Evolutionary conservation across 352 stramenopile species (phyloP).

Genomic region (Phytophthora constricta): DNA sequence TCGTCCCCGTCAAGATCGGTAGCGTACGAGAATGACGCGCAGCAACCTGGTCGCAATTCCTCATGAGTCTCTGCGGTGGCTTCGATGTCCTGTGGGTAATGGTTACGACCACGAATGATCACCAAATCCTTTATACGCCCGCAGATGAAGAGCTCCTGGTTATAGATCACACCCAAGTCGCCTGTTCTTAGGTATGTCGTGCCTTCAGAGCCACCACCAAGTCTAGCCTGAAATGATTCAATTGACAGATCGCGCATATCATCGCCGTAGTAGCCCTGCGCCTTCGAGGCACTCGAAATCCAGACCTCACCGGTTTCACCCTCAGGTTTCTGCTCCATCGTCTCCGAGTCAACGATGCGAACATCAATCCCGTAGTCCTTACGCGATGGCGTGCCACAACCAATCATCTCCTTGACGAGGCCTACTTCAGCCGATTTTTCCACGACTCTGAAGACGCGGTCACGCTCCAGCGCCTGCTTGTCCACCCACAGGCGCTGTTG

Average conservation of each 20-base stretch:
- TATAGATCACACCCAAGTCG: slow-evolving; percentile 97
- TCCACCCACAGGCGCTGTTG: slow-evolving; percentile 90
- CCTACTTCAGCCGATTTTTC: slow-evolving; percentile 21
- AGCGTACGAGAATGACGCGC: slow-evolving; percentile 92
- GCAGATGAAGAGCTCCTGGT: slow-evolving; percentile 97
- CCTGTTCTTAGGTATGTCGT: slow-evolving; percentile 93
- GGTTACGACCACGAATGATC: slow-evolving; percentile 98
- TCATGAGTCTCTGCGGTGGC: slow-evolving; percentile 86
- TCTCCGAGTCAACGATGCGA: slow-evolving; percentile 93
- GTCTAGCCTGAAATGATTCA: slow-evolving; percentile 89
- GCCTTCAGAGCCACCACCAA: slow-evolving; percentile 46
- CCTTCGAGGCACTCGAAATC: slow-evolving; percentile 92
- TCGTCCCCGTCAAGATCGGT: slow-evolving; percentile 56
- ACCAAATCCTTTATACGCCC: slow-evolving; percentile 99
- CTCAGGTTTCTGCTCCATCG: slow-evolving; percentile 41
- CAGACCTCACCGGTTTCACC: slow-evolving; percentile 89
- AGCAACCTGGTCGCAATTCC: slow-evolving; percentile 94
- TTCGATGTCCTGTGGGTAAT: slow-evolving; percentile 99
- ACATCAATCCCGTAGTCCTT: slow-evolving; percentile 92
- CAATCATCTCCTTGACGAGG: slow-evolving; percentile 86
- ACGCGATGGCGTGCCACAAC: slow-evolving; percentile 91
- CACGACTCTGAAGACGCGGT: slow-evolving; percentile 59
- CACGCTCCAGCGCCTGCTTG: slow-evolving; percentile 89
- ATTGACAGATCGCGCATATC: slow-evolving; percentile 82
- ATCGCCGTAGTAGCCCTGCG: slow-evolving; percentile 92